Percentiles rank a stretch among this genome's conserved stretches.
Evolutionary conservation across 1,284 basidiomycete species (phyloP).

Genomic region (Papiliotrema terrestris): DNA sequence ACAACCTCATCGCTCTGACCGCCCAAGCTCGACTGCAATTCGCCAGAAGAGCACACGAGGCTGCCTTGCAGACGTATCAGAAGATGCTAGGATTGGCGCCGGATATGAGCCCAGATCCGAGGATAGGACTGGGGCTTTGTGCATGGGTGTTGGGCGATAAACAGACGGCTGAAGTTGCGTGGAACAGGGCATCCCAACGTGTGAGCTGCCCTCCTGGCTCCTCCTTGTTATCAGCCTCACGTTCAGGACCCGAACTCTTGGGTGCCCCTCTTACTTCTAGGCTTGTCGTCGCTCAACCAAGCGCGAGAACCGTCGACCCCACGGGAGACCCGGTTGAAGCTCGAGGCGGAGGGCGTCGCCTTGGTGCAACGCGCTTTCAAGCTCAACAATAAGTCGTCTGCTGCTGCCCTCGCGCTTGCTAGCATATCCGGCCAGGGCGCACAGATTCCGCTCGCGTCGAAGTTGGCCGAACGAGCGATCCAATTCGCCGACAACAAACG

Average conservation of each 20-base stretch:
- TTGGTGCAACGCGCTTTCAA: slow-evolving; percentile 39
- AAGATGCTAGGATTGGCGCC: slow-evolving; percentile 73
- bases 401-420: slow-evolving; percentile 34
- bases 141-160: slow-evolving; percentile 81
- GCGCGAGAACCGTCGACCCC: slow-evolving; percentile 62
- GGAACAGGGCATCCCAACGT: slow-evolving; percentile 78
- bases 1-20: slow-evolving; percentile 58
- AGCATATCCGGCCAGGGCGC: slow-evolving; percentile 30
- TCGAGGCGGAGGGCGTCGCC: slow-evolving; percentile 33
- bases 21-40: slow-evolving; percentile 75
- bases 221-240: slow-evolving; percentile 1
- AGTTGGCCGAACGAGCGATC: slow-evolving; percentile 85
- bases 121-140: slow-evolving; percentile 89
- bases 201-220: slow-evolving; percentile 46
- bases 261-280: slow-evolving; percentile 73
- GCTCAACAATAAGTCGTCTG: slow-evolving; percentile 38
- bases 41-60: slow-evolving; percentile 68
- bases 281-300: slow-evolving; percentile 73
- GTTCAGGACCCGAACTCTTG: slow-evolving; percentile 69
- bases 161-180: slow-evolving; percentile 72
- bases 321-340: slow-evolving; percentile 33
- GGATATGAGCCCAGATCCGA: slow-evolving; percentile 75
- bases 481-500: slow-evolving; percentile 85
- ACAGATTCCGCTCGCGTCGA: slow-evolving; percentile 62
- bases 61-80: slow-evolving; percentile 78